phyloP scores from a whole-genome alignment of 2,329 filamentous ascomycete species.

The Aspergillus chevalieri region DNA sequence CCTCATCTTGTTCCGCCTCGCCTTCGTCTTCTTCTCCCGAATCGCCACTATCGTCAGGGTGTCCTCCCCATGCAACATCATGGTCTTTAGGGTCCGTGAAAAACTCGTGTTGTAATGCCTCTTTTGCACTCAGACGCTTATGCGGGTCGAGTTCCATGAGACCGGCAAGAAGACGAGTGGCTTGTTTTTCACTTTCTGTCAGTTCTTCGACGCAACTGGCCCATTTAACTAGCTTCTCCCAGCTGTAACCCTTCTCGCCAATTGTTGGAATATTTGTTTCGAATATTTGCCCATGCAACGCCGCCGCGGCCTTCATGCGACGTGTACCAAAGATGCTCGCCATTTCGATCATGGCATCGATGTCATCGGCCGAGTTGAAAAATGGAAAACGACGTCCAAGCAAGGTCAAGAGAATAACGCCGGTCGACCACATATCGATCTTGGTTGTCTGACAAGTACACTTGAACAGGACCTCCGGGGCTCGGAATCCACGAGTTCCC shows the following conservation, averaged over 20 bases:
- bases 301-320: constrained; percentile 74
- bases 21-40: constrained; percentile 28
- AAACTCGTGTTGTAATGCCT: constrained; percentile 41
- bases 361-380: constrained; percentile 97
- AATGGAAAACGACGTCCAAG: constrained; percentile 90
- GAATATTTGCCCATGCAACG: constrained; percentile 84
- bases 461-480: constrained; percentile 93
- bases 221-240: constrained; percentile 95
- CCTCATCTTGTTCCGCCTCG: constrained; percentile 26
- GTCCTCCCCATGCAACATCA: constrained; percentile 36
- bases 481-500: constrained; percentile 90
- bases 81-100: constrained; percentile 37
- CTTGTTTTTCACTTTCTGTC: constrained; percentile 42
- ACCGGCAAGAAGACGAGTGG: constrained; percentile 36
- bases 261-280: constrained; percentile 91
- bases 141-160: constrained; percentile 41
- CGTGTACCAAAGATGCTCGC: constrained; percentile 85
- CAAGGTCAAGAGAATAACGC: constrained; percentile 95
- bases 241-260: constrained; percentile 72
- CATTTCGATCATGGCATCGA: constrained; percentile 96
- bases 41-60: constrained; percentile 30
- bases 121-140: constrained; percentile 38
- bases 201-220: constrained; percentile 70
- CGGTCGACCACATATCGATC: constrained; percentile 95
- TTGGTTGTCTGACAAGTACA: constrained; percentile 91